These are phyloP conservation scores for Neocatenulostroma microsporum DNA, from an alignment of 2,329 filamentous ascomycete genomes.

Conservation along the genomic window DNA sequence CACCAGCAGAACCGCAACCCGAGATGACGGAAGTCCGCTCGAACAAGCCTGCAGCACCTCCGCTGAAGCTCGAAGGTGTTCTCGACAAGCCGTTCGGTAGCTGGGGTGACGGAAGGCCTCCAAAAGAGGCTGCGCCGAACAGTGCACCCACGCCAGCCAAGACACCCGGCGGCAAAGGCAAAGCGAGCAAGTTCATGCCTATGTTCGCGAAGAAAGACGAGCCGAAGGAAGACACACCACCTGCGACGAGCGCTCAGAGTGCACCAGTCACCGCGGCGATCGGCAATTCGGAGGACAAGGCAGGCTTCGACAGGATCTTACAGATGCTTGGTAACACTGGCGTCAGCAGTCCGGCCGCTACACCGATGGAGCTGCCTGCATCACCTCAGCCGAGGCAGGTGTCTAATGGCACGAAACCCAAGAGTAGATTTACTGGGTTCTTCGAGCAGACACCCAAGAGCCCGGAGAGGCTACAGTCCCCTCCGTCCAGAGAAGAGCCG, in stretches of 20 bases:
- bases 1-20: slow-evolving; percentile 13
- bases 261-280: slow-evolving; percentile 25
- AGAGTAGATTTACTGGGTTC: slow-evolving; percentile 26
- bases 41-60: slow-evolving; percentile 48
- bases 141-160: slow-evolving; percentile 27
- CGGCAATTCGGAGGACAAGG: slow-evolving; percentile 61
- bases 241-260: slow-evolving; percentile 11
- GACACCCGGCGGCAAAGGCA: slow-evolving; percentile 49
- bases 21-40: slow-evolving; percentile 12
- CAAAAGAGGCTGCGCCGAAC: slow-evolving; percentile 33
- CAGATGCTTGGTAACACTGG: slow-evolving; percentile 12
- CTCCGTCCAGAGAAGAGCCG: slow-evolving; percentile 12
- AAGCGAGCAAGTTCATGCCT: slow-evolving; percentile 78
- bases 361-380: slow-evolving; percentile 14
- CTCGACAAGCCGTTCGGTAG: slow-evolving; percentile 72
- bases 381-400: slow-evolving; percentile 20
- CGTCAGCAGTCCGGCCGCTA: slow-evolving; percentile 2
- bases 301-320: slow-evolving; percentile 54
- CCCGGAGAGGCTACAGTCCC: slow-evolving; percentile 24
- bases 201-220: slow-evolving; percentile 49
- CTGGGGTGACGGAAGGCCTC: slow-evolving; percentile 45
- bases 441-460: slow-evolving; percentile 25
- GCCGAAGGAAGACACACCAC: slow-evolving; percentile 10
- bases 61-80: slow-evolving; percentile 57
- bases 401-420: slow-evolving; percentile 20